Conservation (phyloP, 306 rosid species). For the Styphnolobium japonicum region DNA sequence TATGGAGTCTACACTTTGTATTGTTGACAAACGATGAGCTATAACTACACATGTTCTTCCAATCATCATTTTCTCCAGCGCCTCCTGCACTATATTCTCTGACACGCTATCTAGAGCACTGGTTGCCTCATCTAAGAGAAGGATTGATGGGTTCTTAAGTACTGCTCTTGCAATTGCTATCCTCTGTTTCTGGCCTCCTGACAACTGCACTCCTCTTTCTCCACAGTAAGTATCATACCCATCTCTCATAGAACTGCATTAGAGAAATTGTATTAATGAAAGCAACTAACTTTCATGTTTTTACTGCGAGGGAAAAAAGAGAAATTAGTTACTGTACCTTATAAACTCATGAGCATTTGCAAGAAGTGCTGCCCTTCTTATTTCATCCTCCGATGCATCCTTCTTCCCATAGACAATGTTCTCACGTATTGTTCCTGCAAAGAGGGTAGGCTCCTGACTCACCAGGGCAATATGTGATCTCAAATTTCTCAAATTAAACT, state of each 20-base stretch:
- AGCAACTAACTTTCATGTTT: not conserved
- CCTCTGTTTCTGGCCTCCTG: slow-evolving; percentile 89
- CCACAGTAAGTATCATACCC: slow-evolving; percentile 75
- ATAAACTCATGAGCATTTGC: slow-evolving; percentile 84
- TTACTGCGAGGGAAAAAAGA: not conserved
- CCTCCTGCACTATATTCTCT: slow-evolving; percentile 71
- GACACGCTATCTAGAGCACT: slow-evolving; percentile 79
- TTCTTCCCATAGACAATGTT: slow-evolving; percentile 63
- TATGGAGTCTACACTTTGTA: slow-evolving; percentile 56
- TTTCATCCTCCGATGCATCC: slow-evolving; percentile 56
- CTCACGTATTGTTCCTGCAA: slow-evolving; percentile 68
- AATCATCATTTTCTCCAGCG: slow-evolving; percentile 77
- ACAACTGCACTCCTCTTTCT: slow-evolving; percentile 77
- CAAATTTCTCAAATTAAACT: slow-evolving; percentile 48
- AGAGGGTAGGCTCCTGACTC: slow-evolving; percentile 78
- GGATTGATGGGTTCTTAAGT: slow-evolving; percentile 62
- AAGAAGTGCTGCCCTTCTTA: slow-evolving; percentile 57
- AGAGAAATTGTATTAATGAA: not conserved
- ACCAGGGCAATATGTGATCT: slow-evolving; percentile 76
- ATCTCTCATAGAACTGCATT: slow-evolving; percentile 63
- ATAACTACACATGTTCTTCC: slow-evolving; percentile 70
- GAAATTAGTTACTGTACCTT: slow-evolving; percentile 35
- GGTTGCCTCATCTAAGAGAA: slow-evolving; percentile 79
- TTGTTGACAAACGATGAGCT: slow-evolving; percentile 76
- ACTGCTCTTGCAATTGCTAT: slow-evolving; percentile 82